Base-by-base conservation (phyloP, 176 grass and related monocot genomes). In the Saccharum spontaneum region DNA sequence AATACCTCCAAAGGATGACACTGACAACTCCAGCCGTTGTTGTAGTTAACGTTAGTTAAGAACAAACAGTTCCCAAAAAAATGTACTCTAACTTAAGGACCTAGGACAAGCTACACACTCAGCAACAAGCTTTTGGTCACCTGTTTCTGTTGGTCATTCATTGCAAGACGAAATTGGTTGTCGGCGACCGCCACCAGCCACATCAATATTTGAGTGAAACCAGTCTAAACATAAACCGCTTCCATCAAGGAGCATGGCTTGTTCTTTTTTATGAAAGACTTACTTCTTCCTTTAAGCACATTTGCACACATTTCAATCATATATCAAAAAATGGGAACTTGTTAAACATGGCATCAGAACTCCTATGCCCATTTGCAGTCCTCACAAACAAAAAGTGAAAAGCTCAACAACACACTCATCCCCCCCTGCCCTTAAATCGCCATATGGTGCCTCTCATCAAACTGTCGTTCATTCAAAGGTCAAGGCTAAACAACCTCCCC, bases 71-170 rank as follows among this genome's bases (percentile, higher is more conserved):
- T 75, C 0, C 30, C 9, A 1, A 17, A 67, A 18, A 65, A 68
- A 33, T 67, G 78, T 67, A 45, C 46, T 59, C 24, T 3, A 30
- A 23, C 24, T 43, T 24, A 79, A 36, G 40, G 23, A 78, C 37
- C 50, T 68, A 82, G 11, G 41, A 71, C 64, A 78, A 76, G 69
- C 4, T 68, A 54, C 18, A 75, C 52, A 73, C 3, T 82, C 71
- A 75, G 31, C 12, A 36, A 39, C 36, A 40, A 81, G 37, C 46
- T 18, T 39, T 67, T 18, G 46, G 38, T 34, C 37, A 69, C 62
- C 61, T 82, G 18, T 61, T 87, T 82, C 28, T 76, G 45, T 77
- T 77, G 74, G 48, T 8, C 14, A 82, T 76, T 87, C 31, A 75
- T 64, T 77, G 8, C 9, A 57, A 82, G 20, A 60, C 8, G 17